phyloP scores from a whole-genome alignment of 2,329 filamentous ascomycete species.

The Trichoderma asperellum region DNA sequence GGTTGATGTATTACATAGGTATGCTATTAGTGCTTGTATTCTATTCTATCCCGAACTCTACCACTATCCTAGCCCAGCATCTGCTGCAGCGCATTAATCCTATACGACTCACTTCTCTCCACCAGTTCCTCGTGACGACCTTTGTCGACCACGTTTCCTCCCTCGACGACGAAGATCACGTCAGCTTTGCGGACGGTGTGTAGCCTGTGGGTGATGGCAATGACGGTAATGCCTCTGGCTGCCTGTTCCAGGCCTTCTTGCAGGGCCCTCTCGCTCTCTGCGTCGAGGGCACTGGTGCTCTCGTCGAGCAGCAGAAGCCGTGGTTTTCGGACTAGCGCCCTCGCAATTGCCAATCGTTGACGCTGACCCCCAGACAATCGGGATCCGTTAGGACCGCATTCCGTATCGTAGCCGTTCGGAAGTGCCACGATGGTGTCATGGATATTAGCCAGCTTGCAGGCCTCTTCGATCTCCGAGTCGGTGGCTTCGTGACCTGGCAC shows the following conservation, averaged over 20 bases:
- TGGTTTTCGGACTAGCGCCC: slow-evolving; percentile 73
- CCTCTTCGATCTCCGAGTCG: slow-evolving; percentile 65
- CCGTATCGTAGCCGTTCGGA: slow-evolving; percentile 68
- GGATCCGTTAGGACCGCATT: slow-evolving; percentile 72
- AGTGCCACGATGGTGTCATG: slow-evolving; percentile 68
- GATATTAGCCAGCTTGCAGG: slow-evolving; percentile 70
- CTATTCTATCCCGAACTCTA: background rate
- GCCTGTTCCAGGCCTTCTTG: slow-evolving; percentile 67
- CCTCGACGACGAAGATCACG: slow-evolving; percentile 61
- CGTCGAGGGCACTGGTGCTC: slow-evolving; percentile 77
- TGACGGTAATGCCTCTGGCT: slow-evolving; percentile 57
- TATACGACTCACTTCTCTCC: slow-evolving; percentile 56
- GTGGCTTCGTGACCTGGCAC: slow-evolving; percentile 58
- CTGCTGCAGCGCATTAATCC: slow-evolving; percentile 57
- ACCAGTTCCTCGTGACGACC: slow-evolving; percentile 60
- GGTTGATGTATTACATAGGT: slow-evolving; percentile 15
- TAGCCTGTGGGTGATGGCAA: slow-evolving; percentile 62
- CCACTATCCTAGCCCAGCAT: slow-evolving; percentile 43
- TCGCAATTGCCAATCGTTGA: slow-evolving; percentile 77
- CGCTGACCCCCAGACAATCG: slow-evolving; percentile 78
- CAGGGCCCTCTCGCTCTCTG: slow-evolving; percentile 67
- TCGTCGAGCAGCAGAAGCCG: slow-evolving; percentile 79
- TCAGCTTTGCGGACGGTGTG: slow-evolving; percentile 61
- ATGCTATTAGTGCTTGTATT: background rate
- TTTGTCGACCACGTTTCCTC: slow-evolving; percentile 55